A percentile compares a stretch with the other conserved stretches of the same genome.
phyloP scores from a whole-genome alignment of 345 rosid genomes.

The Moricandia moricandioides region DNA sequence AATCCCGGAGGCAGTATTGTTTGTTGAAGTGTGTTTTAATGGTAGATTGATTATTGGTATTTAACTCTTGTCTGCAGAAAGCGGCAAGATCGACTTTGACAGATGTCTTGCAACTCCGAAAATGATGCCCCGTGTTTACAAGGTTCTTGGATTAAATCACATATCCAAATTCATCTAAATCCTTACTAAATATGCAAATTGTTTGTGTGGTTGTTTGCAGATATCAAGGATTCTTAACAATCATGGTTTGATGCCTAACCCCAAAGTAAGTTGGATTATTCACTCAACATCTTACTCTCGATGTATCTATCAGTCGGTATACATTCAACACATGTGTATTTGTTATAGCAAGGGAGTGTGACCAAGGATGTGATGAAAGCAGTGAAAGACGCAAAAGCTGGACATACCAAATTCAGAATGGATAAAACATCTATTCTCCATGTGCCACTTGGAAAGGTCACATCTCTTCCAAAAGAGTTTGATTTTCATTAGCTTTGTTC shows the following conservation, averaged over 20 bases:
- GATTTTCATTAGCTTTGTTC: background rate
- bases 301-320: background rate
- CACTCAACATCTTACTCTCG: background rate
- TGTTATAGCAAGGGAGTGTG: slow-evolving; percentile 83
- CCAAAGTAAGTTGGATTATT: slow-evolving; percentile 56
- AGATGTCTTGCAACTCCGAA: slow-evolving; percentile 78
- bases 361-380: slow-evolving; percentile 68
- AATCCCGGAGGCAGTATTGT: too few relatives aligned
- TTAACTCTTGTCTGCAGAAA: slow-evolving; percentile 46
- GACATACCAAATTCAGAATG: slow-evolving; percentile 80
- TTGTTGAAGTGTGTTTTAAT: background rate
- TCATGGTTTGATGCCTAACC: slow-evolving; percentile 89
- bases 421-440: slow-evolving; percentile 88
- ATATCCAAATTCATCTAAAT: background rate
- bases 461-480: slow-evolving; percentile 1
- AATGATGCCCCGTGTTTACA: slow-evolving; percentile 68
- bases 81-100: slow-evolving; percentile 75
- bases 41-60: background rate
- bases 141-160: slow-evolving; percentile 46
- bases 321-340: background rate
- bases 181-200: background rate
- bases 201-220: slow-evolving; percentile 40
- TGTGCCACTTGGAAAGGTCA: slow-evolving; percentile 89
- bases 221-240: slow-evolving; percentile 81
- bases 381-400: slow-evolving; percentile 71